Evolutionary conservation across 108 stramenopile species (phyloP).

Genomic region (Cyclotella distinguenda): DNA sequence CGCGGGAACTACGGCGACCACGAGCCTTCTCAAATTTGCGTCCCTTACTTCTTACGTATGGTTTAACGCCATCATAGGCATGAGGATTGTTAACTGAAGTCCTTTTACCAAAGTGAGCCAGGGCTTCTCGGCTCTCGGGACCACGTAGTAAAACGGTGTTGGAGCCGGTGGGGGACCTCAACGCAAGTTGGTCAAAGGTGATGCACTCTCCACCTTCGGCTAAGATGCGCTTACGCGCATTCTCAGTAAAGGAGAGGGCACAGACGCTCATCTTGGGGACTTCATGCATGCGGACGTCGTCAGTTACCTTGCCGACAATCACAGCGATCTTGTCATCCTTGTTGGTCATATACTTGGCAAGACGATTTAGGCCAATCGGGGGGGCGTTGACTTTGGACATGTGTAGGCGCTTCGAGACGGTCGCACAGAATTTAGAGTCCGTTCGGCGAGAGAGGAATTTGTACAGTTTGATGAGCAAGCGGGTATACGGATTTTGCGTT

Average conservation of each 20-base stretch:
- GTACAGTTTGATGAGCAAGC: slow-evolving; percentile 98
- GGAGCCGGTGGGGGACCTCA: slow-evolving; percentile 93
- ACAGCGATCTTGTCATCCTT: slow-evolving; percentile 98
- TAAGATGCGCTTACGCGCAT: slow-evolving; percentile 96
- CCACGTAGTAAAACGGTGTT: slow-evolving; percentile 98
- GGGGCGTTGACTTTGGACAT: slow-evolving; percentile 98
- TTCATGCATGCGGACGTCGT: slow-evolving; percentile 98
- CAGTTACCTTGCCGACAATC: slow-evolving; percentile 97
- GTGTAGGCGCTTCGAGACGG: slow-evolving; percentile 97
- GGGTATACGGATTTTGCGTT: slow-evolving; percentile 96
- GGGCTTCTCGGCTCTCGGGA: slow-evolving; percentile 94
- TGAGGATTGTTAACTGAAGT: slow-evolving; percentile 87
- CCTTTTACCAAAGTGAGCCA: slow-evolving; percentile 97
- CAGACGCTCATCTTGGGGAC: slow-evolving; percentile 92
- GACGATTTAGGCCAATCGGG: slow-evolving; percentile 92
- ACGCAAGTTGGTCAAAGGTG: slow-evolving; percentile 98
- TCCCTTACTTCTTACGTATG: slow-evolving; percentile 98
- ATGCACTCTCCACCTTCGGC: slow-evolving; percentile 99
- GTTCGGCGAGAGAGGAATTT: slow-evolving; percentile 97
- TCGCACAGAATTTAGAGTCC: slow-evolving; percentile 94
- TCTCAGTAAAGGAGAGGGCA: slow-evolving; percentile 97
- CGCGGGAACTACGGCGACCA: slow-evolving; percentile 95
- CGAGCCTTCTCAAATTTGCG: slow-evolving; percentile 99
- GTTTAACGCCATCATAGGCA: slow-evolving; percentile 95
- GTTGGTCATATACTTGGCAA: slow-evolving; percentile 94